Base-by-base conservation (phyloP, 805 yeast genomes). In the Spathaspora hagerdaliae region DNA sequence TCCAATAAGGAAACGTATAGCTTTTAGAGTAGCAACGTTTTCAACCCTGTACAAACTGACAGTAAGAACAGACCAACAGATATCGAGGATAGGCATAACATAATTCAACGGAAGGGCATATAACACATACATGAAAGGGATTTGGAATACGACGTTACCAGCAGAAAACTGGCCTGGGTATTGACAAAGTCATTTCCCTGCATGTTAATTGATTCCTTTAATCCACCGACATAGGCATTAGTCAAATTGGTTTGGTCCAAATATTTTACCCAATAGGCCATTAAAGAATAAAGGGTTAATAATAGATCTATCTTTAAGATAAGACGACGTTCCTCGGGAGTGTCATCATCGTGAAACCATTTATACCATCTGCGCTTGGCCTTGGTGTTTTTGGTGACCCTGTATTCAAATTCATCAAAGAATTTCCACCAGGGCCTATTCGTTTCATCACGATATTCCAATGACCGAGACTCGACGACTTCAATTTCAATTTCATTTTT, bases 41-140 rank as follows among this genome's bases (percentile, higher is more conserved):
- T 73, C 69, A 38, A 74, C 81, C 51, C 70, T 71, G 55, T 73
- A 82, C 38, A 78, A 69, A 10, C 76, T 74, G 37, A 83, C 67
- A 1, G 90, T 84, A 46, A 84, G 73, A 44, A 83, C 64, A 1
- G 87, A 77, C 91, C 90, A 86, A 32, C 78, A 68, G 34, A 84
- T 53, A 57, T 86, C 94, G 61, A 78, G 69, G 2, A 66, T 47
- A 1, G 85, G 83, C 35, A 79, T 59, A 9, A 75, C 64, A 61
- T 69, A 67, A 63, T 77, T 79, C 46, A 83, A 67, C 5, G 85
- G 84, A 32, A 71, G 64, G 34, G 81, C 73, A 36, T 80, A 79
- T 44, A 85, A 65, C 14, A 80, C 56, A 53, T 77, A 81, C 60
- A 81, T 65, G 66, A 80, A 80, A 2, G 88, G 87, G 31, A 83